Conservation (phyloP, 2,329 filamentous ascomycete species). For the Clonostachys sp. region DNA sequence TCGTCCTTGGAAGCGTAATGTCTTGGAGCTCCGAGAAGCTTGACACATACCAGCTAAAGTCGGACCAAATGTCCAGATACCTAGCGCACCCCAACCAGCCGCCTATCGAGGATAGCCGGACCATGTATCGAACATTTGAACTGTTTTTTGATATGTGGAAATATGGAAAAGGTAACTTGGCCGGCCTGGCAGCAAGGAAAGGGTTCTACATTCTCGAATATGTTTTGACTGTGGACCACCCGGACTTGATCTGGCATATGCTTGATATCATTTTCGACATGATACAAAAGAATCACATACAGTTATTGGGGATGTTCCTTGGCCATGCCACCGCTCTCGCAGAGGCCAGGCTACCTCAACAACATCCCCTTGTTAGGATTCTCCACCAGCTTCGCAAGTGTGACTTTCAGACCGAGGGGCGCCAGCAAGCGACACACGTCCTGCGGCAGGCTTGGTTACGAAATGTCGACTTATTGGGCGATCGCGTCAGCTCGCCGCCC, state of each 20-base stretch:
- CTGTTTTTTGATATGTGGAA: conserved; percentile 29
- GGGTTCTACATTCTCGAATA: conserved; percentile 28
- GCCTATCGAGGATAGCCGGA: conserved; percentile 29
- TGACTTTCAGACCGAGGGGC: conserved; percentile 20
- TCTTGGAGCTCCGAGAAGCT: conserved; percentile 27
- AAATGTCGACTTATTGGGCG: conserved; percentile 25
- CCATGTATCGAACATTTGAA: conserved; percentile 32
- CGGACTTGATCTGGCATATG: conserved; percentile 29
- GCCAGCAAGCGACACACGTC: conserved; percentile 21
- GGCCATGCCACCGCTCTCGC: conserved; percentile 21
- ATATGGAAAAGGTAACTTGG: conserved; percentile 24
- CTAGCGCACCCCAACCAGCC: conserved; percentile 25
- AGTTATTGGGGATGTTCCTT: conserved; percentile 25
- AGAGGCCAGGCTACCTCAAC: conserved; percentile 15
- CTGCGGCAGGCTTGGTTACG: conserved; percentile 27
- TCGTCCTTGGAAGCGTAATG: conserved; percentile 23
- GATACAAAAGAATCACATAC: conserved; percentile 25
- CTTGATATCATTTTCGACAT: conserved; percentile 31
- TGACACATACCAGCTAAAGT: conserved; percentile 13
- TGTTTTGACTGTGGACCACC: conserved; percentile 27
- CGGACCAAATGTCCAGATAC: conserved; percentile 29
- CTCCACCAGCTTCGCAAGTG: conserved; percentile 21
- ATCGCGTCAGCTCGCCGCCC: conserved; percentile 18
- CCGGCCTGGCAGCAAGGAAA: conserved; percentile 26
- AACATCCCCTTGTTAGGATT: conserved; percentile 25